A percentile compares a stretch with the other conserved stretches of the same genome.
Evolutionary conservation across 495 filamentous ascomycete genomes (phyloP).

Genomic region (Podospora sp.): DNA sequence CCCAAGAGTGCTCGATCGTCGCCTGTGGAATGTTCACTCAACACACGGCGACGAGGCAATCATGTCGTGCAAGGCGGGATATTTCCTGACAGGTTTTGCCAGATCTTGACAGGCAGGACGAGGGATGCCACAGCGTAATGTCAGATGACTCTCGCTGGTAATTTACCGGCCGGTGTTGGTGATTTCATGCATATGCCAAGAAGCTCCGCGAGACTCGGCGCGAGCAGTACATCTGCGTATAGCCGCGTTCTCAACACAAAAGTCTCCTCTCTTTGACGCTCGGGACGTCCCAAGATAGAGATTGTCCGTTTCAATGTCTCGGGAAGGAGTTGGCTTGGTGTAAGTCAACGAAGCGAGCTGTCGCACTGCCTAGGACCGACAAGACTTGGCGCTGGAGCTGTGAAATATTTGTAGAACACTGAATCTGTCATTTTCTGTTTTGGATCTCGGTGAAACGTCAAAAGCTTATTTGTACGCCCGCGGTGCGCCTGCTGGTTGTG

Average conservation of each 20-base stretch:
- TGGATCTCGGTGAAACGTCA: not conserved
- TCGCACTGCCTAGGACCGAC: not conserved
- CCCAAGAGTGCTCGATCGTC: not conserved
- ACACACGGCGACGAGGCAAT: not conserved
- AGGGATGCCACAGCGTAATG: not conserved
- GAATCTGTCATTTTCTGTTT: not conserved
- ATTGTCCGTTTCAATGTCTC: not conserved
- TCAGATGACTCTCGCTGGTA: not conserved
- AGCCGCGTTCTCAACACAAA: not conserved
- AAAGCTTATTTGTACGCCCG: not conserved
- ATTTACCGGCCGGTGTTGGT: conserved; percentile 4
- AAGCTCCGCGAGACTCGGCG: not conserved
- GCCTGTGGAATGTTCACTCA: not conserved
- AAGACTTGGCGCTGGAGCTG: not conserved
- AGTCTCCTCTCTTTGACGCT: no score
- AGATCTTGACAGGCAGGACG: not conserved
- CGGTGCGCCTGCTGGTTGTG: not conserved
- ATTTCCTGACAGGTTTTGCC: not conserved
- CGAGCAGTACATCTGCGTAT: not conserved
- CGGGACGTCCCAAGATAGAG: not conserved
- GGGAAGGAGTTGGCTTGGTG: not conserved
- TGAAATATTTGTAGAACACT: not conserved
- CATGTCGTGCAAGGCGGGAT: not conserved
- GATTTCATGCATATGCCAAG: not conserved
- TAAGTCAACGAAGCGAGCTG: not conserved